Evolutionary conservation across 352 stramenopile genomes (phyloP), one percentile per base, ranked within the genome.

Genomic region (Phytopythium oedochilum): DNA sequence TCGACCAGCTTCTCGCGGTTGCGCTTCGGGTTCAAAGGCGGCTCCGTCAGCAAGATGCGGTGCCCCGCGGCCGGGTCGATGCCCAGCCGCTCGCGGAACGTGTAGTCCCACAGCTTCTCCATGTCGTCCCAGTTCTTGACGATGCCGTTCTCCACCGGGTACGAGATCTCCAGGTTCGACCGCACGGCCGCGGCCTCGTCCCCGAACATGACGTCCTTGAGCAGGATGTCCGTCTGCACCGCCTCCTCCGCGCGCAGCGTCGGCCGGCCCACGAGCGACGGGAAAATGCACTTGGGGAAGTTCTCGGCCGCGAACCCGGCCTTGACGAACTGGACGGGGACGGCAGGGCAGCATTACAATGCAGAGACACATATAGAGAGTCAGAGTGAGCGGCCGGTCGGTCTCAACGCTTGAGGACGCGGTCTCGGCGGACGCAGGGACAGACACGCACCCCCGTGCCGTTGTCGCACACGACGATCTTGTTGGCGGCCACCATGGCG

Each of bases 91-190:
- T 98, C 89, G 52, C 94, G 75, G 71, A 98, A 98, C 47, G 91
- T 98, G 73, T 98, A 98, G 70, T 98, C 94, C 95, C 95, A 98
- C 29, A 98, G 73, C 59, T 97, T 91, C 69, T 98, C 88, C 94
- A 98, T 98, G 63, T 98, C 94, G 51, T 98, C 89, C 95, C 95
- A 98, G 77, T 97, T 97, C 69, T 96, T 96, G 12, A 98, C 92
- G 53, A 98, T 98, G 35, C 95, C 96, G 65, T 98, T 97, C 67
- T 98, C 92, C 25, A 98, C 89, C 14, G 86, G 88, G 70, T 96
- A 96, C 62, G 70, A 78, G 71, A 94, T 93, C 68, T 96, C 84
- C 28, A 96, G 69, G 63, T 88, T 91, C 49, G 79, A 89, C 11
- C 88, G 83, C 61, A 95, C 83, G 11, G 86, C 82, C 7, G 83